phyloP scores from a whole-genome alignment of 1,139 yeast species.

The Sugiyamaella pinicola region DNA sequence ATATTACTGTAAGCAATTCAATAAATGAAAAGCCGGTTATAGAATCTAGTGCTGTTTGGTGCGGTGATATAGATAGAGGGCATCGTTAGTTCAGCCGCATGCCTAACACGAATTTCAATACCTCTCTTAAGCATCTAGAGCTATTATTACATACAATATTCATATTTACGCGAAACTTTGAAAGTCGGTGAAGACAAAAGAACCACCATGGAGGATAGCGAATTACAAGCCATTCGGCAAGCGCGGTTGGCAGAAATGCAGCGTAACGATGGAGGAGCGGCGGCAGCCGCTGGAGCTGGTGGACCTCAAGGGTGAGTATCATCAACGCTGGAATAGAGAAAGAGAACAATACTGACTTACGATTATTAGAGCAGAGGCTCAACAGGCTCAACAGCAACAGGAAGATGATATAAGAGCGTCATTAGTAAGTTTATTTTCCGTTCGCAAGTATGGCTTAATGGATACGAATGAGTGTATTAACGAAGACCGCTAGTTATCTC shows the following conservation, averaged over 20 bases:
- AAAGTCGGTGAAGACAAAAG: not conserved
- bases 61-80: too few relatives aligned
- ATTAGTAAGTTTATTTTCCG: slow-evolving; percentile 33
- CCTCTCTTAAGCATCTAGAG: too few relatives aligned
- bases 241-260: slow-evolving; percentile 86
- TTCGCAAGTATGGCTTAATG: not conserved
- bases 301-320: slow-evolving; percentile 13
- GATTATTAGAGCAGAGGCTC: slow-evolving; percentile 7
- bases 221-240: slow-evolving; percentile 82
- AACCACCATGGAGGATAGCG: slow-evolving; percentile 58
- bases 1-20: too few relatives aligned
- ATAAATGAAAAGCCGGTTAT: too few relatives aligned
- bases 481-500: slow-evolving; percentile 53
- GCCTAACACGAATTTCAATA: not conserved
- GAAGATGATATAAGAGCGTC: slow-evolving; percentile 44
- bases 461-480: slow-evolving; percentile 21
- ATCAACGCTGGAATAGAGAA: not conserved
- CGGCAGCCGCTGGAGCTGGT: slow-evolving; percentile 3
- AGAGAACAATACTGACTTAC: slow-evolving; percentile 6
- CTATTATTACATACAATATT: too few relatives aligned
- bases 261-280: slow-evolving; percentile 43
- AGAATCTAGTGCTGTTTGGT: too few relatives aligned
- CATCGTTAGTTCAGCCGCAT: not conserved
- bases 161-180: not conserved
- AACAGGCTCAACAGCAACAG: slow-evolving; percentile 22